Percentiles rank a stretch among this genome's conserved stretches.
These are phyloP conservation scores for Ambrosiella beaveri DNA, from an alignment of 2,329 filamentous ascomycete species.

Conservation along the genomic window DNA sequence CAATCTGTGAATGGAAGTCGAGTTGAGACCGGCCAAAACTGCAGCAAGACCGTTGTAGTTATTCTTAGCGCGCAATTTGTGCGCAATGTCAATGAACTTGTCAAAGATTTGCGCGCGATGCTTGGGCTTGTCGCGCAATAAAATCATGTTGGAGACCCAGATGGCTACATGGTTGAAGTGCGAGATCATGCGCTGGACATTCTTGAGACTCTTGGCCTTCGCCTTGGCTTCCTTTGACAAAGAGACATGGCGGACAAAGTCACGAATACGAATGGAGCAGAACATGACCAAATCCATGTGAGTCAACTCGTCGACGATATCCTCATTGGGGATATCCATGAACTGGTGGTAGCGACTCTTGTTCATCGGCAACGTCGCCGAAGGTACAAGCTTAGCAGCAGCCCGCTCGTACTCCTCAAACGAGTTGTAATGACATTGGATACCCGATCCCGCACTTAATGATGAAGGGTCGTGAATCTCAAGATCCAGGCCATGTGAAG, in stretches of 20 bases:
- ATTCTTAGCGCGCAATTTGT: slow-evolving; percentile 75
- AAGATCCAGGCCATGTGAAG: slow-evolving; percentile 14
- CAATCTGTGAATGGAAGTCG: slow-evolving; percentile 69
- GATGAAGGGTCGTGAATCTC: slow-evolving; percentile 11
- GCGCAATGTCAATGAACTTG: slow-evolving; percentile 84
- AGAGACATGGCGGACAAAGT: slow-evolving; percentile 82
- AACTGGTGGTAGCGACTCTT: slow-evolving; percentile 82
- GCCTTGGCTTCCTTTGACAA: slow-evolving; percentile 54
- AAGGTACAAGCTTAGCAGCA: slow-evolving; percentile 54
- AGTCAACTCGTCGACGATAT: slow-evolving; percentile 80
- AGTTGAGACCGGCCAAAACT: slow-evolving; percentile 80
- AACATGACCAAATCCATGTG: slow-evolving; percentile 98
- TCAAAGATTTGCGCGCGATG: slow-evolving; percentile 81
- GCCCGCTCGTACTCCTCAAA: slow-evolving; percentile 69
- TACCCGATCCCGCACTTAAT: slow-evolving; percentile 5
- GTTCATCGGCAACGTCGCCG: slow-evolving; percentile 50
- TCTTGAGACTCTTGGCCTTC: slow-evolving; percentile 58
- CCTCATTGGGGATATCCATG: slow-evolving; percentile 70
- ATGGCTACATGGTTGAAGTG: slow-evolving; percentile 79
- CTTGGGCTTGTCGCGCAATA: slow-evolving; percentile 89
- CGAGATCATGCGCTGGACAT: slow-evolving; percentile 85
- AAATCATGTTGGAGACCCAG: slow-evolving; percentile 67
- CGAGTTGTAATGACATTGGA: slow-evolving; percentile 34
- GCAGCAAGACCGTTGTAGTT: slow-evolving; percentile 97
- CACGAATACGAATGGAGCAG: slow-evolving; percentile 79